phyloP scores from a whole-genome alignment of 129 eudicot genomes.

The Gnaphalium uliginosum region DNA sequence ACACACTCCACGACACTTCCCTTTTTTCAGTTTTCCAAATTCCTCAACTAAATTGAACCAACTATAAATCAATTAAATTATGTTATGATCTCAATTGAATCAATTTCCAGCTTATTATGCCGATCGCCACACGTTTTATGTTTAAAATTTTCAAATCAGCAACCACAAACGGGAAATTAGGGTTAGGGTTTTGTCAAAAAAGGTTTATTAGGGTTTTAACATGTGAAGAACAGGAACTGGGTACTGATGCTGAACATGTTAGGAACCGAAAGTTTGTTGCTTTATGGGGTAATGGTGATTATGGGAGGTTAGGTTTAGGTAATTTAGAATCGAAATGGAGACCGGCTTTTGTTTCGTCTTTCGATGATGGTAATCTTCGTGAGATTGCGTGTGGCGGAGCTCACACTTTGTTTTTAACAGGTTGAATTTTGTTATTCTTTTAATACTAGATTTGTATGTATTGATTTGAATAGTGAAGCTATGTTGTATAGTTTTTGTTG shows the following conservation, averaged over 20 bases:
- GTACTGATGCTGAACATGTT: background rate
- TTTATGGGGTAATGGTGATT: constrained; percentile 96
- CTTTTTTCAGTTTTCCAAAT: constrained; percentile 7
- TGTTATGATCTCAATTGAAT: constrained; percentile 25
- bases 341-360: constrained; percentile 63
- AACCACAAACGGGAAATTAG: constrained; percentile 22
- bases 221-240: constrained; percentile 33
- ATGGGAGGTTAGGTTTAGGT: constrained; percentile 92
- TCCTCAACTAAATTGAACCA: constrained; percentile 2
- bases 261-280: constrained; percentile 56
- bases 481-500: background rate
- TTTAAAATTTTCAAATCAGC: constrained; percentile 13
- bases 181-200: constrained; percentile 40
- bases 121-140: constrained; percentile 22
- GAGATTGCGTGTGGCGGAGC: constrained; percentile 91
- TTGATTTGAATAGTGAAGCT: background rate
- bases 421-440: constrained; percentile 24
- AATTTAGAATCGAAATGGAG: constrained; percentile 79
- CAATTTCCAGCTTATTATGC: constrained; percentile 6
- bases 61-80: background rate
- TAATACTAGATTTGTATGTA: background rate
- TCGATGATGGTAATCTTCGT: constrained; percentile 46
- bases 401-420: constrained; percentile 85
- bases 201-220: constrained; percentile 41
- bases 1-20: constrained; percentile 36